Evolutionary conservation across 2,329 filamentous ascomycete species (phyloP).

Genomic region (Venturia carpophila): DNA sequence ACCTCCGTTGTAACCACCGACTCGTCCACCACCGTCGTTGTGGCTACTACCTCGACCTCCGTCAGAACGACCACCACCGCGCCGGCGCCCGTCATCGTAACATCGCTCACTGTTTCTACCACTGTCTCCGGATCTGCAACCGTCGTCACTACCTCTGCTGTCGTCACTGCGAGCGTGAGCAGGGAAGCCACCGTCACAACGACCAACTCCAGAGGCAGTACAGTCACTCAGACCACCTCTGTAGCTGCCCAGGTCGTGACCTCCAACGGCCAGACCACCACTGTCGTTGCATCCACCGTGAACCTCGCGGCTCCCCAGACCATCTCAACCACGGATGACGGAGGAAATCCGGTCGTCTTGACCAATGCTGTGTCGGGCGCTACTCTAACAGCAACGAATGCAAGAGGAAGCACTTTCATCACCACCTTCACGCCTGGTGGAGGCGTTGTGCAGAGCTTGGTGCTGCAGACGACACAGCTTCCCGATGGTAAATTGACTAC

Average conservation of each 20-base stretch:
- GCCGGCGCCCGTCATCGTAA: slow-evolving; percentile 30
- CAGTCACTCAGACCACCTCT: slow-evolving; percentile 32
- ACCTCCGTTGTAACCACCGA: slow-evolving; percentile 21
- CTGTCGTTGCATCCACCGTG: slow-evolving; percentile 12
- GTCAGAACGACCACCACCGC: slow-evolving; percentile 17
- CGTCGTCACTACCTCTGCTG: slow-evolving; percentile 32
- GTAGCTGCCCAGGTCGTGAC: slow-evolving; percentile 32
- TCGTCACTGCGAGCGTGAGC: slow-evolving; percentile 34
- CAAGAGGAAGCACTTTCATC: slow-evolving; percentile 34
- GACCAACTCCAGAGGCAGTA: slow-evolving; percentile 34
- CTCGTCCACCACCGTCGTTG: not conserved
- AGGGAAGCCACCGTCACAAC: slow-evolving; percentile 32
- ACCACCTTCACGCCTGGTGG: slow-evolving; percentile 42
- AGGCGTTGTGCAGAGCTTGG: slow-evolving; percentile 31
- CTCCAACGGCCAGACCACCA: slow-evolving; percentile 22
- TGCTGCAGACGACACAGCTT: slow-evolving; percentile 30
- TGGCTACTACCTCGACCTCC: slow-evolving; percentile 25
- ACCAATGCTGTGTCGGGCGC: slow-evolving; percentile 42
- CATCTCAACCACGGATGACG: slow-evolving; percentile 36
- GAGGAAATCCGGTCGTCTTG: slow-evolving; percentile 33
- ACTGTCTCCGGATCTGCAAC: slow-evolving; percentile 33
- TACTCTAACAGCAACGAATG: slow-evolving; percentile 38
- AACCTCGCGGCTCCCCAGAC: slow-evolving; percentile 28
- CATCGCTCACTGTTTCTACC: slow-evolving; percentile 31
- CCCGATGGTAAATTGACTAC: slow-evolving; percentile 25